Evolutionary conservation across 805 yeast species (phyloP).

Genomic region (Myxozyma neotropica): DNA sequence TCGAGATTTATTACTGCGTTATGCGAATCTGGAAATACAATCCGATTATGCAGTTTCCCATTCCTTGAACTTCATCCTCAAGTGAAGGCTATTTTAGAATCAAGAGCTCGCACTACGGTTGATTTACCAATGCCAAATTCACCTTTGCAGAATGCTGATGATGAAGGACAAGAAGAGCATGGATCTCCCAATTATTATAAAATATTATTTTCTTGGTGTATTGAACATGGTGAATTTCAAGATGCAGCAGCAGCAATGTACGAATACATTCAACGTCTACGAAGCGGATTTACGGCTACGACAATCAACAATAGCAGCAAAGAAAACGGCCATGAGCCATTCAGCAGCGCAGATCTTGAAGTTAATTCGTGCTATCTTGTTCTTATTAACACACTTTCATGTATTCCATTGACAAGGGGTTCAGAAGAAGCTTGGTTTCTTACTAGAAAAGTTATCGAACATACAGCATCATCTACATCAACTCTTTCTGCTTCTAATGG

Average conservation of each 20-base stretch:
- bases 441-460: slow-evolving; percentile 13
- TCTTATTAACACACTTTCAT: slow-evolving; percentile 32
- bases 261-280: slow-evolving; percentile 42
- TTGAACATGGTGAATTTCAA: slow-evolving; percentile 54
- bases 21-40: slow-evolving; percentile 47
- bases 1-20: slow-evolving; percentile 46
- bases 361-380: slow-evolving; percentile 31
- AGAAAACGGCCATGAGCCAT: too few relatives aligned
- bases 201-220: slow-evolving; percentile 55
- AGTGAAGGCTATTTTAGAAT: slow-evolving; percentile 50
- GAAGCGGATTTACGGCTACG: slow-evolving; percentile 22
- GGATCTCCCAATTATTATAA: slow-evolving; percentile 49
- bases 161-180: background rate
- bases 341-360: slow-evolving; percentile 30
- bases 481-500: background rate
- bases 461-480: background rate
- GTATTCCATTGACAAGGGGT: slow-evolving; percentile 11
- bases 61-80: slow-evolving; percentile 49
- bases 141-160: too few relatives aligned
- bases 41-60: slow-evolving; percentile 48
- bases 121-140: slow-evolving; percentile 34
- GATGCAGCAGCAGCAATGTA: slow-evolving; percentile 49
- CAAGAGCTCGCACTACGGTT: slow-evolving; percentile 39
- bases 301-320: background rate
- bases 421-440: slow-evolving; percentile 48